A percentile compares a stretch with the other conserved stretches of the same genome.
These are phyloP conservation scores for Pascua guehoae DNA, from an alignment of 1,284 basidiomycete genomes.

Conservation along the genomic window DNA sequence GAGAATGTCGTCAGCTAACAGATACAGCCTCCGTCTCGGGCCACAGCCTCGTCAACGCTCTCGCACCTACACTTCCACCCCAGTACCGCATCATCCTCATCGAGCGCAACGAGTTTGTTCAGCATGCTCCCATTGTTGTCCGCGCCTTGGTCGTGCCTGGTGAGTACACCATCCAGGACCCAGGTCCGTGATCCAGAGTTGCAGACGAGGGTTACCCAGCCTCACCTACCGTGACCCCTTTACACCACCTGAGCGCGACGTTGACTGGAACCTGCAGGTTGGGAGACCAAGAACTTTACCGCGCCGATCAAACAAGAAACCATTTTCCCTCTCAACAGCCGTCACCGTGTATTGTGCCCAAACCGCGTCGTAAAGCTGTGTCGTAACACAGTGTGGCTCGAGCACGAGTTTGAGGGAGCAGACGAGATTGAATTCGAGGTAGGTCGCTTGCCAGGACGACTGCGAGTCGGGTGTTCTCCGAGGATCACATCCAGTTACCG, in stretches of 20 bases:
- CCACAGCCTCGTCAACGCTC: slow-evolving; percentile 36
- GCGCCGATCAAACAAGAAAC: slow-evolving; percentile 35
- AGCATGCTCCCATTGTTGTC: slow-evolving; percentile 47
- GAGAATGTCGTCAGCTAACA: background rate
- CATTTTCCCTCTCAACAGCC: slow-evolving; percentile 35
- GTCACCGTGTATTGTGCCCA: slow-evolving; percentile 36
- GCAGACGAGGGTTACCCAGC: too few relatives aligned
- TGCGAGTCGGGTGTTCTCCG: too few relatives aligned
- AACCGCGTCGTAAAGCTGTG: slow-evolving; percentile 45
- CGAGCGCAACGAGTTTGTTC: slow-evolving; percentile 47
- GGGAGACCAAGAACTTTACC: slow-evolving; percentile 43
- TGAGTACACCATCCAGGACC: slow-evolving; percentile 10
- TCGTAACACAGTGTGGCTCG: slow-evolving; percentile 36
- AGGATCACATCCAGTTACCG: background rate
- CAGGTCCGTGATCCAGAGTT: background rate
- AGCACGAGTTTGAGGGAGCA: slow-evolving; percentile 43
- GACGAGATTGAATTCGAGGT: slow-evolving; percentile 47
- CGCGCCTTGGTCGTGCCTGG: slow-evolving; percentile 50
- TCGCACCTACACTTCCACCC: slow-evolving; percentile 41
- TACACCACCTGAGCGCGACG: too few relatives aligned
- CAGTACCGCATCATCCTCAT: slow-evolving; percentile 51
- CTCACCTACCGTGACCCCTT: too few relatives aligned
- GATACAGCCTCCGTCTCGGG: slow-evolving; percentile 41
- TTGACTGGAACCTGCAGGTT: slow-evolving; percentile 26
- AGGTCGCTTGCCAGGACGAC: slow-evolving; percentile 1